A percentile compares a stretch with the other conserved stretches of the same genome.
Evolutionary conservation across 768 basidiomycete genomes (phyloP).

Genomic region (Coprinopsis cinerea): DNA sequence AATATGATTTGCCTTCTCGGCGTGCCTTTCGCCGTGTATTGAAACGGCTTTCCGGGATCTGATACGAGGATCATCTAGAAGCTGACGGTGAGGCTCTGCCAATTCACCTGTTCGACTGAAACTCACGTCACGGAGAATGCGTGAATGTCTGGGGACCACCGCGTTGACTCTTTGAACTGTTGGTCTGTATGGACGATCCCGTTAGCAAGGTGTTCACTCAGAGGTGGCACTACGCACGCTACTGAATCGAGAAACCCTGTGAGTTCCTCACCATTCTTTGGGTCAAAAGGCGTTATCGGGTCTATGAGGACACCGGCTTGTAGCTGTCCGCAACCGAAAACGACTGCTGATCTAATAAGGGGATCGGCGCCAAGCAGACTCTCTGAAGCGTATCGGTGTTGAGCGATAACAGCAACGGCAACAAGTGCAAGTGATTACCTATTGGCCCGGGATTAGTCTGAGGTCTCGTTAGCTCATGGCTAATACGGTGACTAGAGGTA

Average conservation of each 20-base stretch:
- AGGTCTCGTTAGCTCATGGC: background rate
- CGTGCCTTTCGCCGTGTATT: conserved; percentile 23
- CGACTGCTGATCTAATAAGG: conserved; percentile 24
- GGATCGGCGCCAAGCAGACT: conserved; percentile 29
- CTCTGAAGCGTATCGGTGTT: conserved; percentile 3
- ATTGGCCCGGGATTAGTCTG: conserved; percentile 11
- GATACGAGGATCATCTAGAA: conserved; percentile 39
- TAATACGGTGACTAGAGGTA: background rate
- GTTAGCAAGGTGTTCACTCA: no score
- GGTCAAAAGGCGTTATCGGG: conserved; percentile 28
- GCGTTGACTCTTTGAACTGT: conserved; percentile 33
- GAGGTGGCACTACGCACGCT: no score
- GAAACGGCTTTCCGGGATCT: conserved; percentile 28
- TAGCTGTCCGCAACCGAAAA: conserved; percentile 37
- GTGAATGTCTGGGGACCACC: conserved; percentile 23
- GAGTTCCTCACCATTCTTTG: conserved; percentile 21
- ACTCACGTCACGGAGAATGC: conserved; percentile 39
- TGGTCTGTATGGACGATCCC: no score
- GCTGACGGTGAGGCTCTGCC: background rate
- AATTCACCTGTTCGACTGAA: background rate
- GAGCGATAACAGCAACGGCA: background rate
- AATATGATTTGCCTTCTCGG: conserved; percentile 31
- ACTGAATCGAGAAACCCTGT: conserved; percentile 24
- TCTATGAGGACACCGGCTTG: conserved; percentile 37
- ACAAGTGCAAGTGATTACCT: background rate